A percentile compares a stretch with the other conserved stretches of the same genome.
Conservation (phyloP, 257 asterid genomes). For the Handroanthus guayacan region DNA sequence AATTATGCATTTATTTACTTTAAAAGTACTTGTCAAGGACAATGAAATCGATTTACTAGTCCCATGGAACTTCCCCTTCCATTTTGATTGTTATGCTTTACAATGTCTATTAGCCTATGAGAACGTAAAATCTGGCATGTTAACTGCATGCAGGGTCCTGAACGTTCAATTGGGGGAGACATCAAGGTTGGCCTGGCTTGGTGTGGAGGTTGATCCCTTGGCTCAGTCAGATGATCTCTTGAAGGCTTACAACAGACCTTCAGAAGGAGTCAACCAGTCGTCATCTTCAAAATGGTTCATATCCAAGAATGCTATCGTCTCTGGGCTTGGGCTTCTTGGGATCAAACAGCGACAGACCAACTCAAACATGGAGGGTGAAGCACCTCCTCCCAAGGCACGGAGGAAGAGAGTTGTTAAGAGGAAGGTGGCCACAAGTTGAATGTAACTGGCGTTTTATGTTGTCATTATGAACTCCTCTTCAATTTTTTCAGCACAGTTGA, state of each 20-base stretch:
- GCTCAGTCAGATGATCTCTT: constrained; percentile 77
- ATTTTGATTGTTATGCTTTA: neutral
- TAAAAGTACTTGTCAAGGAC: constrained; percentile 8
- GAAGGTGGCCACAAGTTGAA: constrained; percentile 72
- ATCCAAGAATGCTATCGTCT: constrained; percentile 80
- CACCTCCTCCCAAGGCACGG: constrained; percentile 69
- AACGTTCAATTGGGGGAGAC: constrained; percentile 91
- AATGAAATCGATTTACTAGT: neutral
- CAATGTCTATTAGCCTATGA: neutral
- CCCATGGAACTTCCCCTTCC: neutral
- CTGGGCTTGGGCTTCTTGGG: constrained; percentile 95
- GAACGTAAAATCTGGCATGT: constrained; percentile 17
- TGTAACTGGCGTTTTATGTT: constrained; percentile 7
- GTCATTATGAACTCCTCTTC: constrained; percentile 38
- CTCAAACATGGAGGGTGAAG: constrained; percentile 51
- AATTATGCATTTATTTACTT: neutral
- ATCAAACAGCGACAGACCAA: constrained; percentile 63
- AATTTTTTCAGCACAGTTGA: constrained; percentile 55
- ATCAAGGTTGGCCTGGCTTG: constrained; percentile 92
- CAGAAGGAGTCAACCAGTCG: constrained; percentile 56
- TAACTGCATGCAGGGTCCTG: constrained; percentile 60
- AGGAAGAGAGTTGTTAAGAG: constrained; percentile 84
- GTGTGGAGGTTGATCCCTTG: constrained; percentile 88
- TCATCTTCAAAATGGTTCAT: constrained; percentile 93
- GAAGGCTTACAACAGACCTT: constrained; percentile 84